Base-by-base conservation (phyloP, 1,284 basidiomycete species). In the Irpex lacteus region DNA sequence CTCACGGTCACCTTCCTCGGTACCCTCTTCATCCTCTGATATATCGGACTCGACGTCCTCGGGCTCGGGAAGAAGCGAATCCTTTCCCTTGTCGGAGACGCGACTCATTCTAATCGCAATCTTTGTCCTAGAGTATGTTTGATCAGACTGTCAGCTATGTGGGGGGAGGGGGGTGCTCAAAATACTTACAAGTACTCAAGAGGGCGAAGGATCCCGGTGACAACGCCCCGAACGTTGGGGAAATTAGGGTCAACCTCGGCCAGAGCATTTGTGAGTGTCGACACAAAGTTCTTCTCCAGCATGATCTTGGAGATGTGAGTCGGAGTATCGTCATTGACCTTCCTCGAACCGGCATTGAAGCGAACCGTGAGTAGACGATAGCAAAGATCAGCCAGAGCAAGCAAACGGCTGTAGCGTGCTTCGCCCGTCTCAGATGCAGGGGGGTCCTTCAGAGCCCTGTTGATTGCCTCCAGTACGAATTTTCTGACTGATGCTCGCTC, bases 251-350 rank as follows among this genome's bases (percentile, higher is more conserved):
- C 98, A 47, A 98, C 88, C 63, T 99, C 98, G 5, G 94, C 90
- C 7, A 98, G 83, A 9, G 95, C 92, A 60, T 83, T 91, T 0
- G 98, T 98, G 38, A 99, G 81, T 3, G 92, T 90, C 5, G 91
- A 85, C 19, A 98, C 98, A 71, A 94, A 98, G 74, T 95, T 95
- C 82, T 98, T 98, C 81, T 99, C 98, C 55, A 99, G 80, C 98
- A 99, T 99, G 67, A 96, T 86, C 80, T 98, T 99, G 52, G 98
- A 95, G 64, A 98, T 86, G 68, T 98, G 96, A 15, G 96, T 91
- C 2, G 92, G 90, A 9, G 86, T 82, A 60, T 98, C 96, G 53
- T 96, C 93, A 64, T 85, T 82, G 37, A 85, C 80, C 72, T 91
- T 90, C 59, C 88, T 85, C 36, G 81, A 76, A 8, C 77, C 77